Percentiles rank a stretch among this genome's conserved stretches.
These are phyloP conservation scores for Senna tora DNA, from an alignment of 306 rosid genomes.

Conservation along the genomic window DNA sequence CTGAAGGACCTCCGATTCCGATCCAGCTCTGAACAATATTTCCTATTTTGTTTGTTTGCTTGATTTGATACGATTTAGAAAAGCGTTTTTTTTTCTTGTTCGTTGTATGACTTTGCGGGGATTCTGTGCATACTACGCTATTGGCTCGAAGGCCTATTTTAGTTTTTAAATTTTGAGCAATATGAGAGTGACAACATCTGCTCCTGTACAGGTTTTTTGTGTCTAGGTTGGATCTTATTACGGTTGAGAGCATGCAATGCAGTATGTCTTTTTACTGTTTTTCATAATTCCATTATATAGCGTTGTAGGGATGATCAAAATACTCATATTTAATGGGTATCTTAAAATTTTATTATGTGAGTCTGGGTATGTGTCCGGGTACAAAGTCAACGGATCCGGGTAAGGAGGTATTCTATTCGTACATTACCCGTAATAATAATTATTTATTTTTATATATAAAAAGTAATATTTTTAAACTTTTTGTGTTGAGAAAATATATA, in stretches of 20 bases:
- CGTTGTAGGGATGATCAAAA: no score
- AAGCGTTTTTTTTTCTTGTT: background rate
- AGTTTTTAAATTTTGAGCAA: background rate
- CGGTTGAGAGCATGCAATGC: background rate
- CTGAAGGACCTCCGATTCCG: constrained; percentile 5
- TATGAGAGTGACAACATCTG: background rate
- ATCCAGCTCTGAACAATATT: constrained; percentile 2
- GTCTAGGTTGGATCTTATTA: background rate
- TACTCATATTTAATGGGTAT: no score
- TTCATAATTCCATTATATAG: no score
- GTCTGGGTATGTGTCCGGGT: no score
- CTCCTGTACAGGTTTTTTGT: background rate
- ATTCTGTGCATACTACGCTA: constrained; percentile 7
- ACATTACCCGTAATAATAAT: no score
- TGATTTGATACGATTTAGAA: background rate
- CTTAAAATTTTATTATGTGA: no score
- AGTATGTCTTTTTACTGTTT: no score
- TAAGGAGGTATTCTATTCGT: no score
- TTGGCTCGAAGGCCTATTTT: background rate
- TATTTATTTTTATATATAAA: no score
- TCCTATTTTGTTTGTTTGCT: constrained; percentile 22
- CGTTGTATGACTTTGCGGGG: background rate
- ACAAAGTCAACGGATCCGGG: no score
- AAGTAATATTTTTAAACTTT: no score
- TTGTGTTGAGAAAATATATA: no score